These are phyloP conservation scores for Backusella luteola DNA, from an alignment of 192 early-diverging fungal species.

Conservation along the genomic window DNA sequence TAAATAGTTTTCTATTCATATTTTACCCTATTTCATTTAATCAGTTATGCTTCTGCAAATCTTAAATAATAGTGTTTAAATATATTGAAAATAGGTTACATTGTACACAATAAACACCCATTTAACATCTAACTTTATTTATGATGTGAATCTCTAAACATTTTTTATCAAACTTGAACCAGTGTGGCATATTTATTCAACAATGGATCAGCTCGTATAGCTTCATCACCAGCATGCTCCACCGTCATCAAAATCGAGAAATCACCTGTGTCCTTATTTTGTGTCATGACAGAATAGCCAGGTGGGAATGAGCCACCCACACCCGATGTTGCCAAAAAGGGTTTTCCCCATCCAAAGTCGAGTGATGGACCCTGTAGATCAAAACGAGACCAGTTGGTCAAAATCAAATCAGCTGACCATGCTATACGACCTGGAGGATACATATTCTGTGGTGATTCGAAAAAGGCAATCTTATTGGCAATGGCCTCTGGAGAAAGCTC, in stretches of 20 bases:
- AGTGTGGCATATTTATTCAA: background rate
- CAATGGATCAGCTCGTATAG: background rate
- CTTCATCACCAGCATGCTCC: conserved; percentile 9
- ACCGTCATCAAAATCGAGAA: conserved; percentile 29
- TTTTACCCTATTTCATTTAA: too few species aligned
- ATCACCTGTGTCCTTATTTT: conserved; percentile 36
- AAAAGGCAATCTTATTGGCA: conserved; percentile 36
- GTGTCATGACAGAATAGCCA: conserved; percentile 32
- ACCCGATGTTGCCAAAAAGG: conserved; percentile 27
- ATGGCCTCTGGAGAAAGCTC: conserved; percentile 36
- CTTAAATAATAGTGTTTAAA: too few species aligned
- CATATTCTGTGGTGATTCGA: conserved; percentile 25
- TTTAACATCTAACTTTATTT: too few species aligned
- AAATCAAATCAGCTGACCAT: conserved; percentile 33
- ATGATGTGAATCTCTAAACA: background rate
- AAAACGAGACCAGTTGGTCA: conserved; percentile 42
- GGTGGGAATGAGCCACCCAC: conserved; percentile 29
- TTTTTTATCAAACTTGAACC: background rate
- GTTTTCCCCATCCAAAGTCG: conserved; percentile 39
- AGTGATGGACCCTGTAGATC: conserved; percentile 36
- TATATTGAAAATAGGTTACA: too few species aligned
- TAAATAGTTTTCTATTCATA: too few species aligned
- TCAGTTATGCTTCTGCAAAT: too few species aligned
- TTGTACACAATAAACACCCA: too few species aligned
- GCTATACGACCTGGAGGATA: conserved; percentile 31